Evolutionary conservation across 2,329 filamentous ascomycete species (phyloP).

Genomic region (Periconia digitata): DNA sequence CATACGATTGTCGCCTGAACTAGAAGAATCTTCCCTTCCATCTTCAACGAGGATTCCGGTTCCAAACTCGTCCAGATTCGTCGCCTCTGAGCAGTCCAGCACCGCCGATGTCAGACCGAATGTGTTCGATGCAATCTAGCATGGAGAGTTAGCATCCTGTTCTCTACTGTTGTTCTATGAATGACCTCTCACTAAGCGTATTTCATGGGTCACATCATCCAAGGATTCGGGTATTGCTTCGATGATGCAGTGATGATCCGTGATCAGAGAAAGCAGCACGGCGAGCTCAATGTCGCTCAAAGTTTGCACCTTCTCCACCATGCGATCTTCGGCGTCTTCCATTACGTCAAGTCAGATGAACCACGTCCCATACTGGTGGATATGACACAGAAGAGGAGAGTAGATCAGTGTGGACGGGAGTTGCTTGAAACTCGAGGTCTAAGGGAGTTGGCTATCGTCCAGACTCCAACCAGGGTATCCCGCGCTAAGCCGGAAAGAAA

Average conservation of each 20-base stretch:
- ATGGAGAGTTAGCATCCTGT: slow-evolving; percentile 1
- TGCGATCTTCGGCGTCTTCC: slow-evolving; percentile 23
- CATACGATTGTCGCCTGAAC: slow-evolving; percentile 50
- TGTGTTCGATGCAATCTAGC: slow-evolving; percentile 65
- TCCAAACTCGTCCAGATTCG: slow-evolving; percentile 79
- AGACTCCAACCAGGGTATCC: not conserved
- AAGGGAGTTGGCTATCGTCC: not conserved
- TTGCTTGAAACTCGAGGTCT: not conserved
- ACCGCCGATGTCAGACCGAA: slow-evolving; percentile 73
- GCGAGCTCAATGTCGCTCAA: slow-evolving; percentile 89
- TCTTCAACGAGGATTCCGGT: slow-evolving; percentile 63
- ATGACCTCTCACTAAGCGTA: slow-evolving; percentile 62
- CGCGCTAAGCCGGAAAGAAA: not conserved
- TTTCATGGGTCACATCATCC: slow-evolving; percentile 70
- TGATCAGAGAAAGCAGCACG: slow-evolving; percentile 75
- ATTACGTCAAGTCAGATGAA: slow-evolving; percentile 7
- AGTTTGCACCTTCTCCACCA: slow-evolving; percentile 68
- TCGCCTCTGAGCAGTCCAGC: slow-evolving; percentile 71
- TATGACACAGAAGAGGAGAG: not conserved
- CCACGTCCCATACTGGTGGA: slow-evolving; percentile 1
- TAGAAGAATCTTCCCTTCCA: slow-evolving; percentile 28
- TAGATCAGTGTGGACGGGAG: not conserved
- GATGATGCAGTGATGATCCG: slow-evolving; percentile 85
- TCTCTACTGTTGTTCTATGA: not conserved
- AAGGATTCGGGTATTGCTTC: slow-evolving; percentile 66